Evolutionary conservation across 192 early-diverging fungal genomes (phyloP).

Genomic region (Podila clonocystis): DNA sequence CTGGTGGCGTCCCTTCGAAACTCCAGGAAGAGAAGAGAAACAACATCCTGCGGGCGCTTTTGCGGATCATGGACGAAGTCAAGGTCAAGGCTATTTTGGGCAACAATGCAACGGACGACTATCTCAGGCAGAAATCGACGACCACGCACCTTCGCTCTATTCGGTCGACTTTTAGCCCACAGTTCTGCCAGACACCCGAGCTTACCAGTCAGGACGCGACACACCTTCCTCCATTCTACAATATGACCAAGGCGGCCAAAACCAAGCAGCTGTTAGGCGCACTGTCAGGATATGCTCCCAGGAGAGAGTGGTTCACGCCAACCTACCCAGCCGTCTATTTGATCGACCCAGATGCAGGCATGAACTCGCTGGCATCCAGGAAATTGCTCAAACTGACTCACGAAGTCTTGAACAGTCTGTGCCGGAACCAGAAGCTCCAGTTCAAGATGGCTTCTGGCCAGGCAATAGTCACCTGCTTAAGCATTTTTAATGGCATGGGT

Average conservation of each 20-base stretch:
- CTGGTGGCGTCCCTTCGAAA: neutral
- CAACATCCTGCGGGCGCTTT: constrained; percentile 14
- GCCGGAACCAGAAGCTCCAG: constrained; percentile 65
- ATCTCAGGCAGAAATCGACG: constrained; percentile 63
- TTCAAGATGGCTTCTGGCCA: constrained; percentile 57
- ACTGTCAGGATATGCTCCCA: constrained; percentile 62
- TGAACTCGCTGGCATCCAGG: constrained; percentile 13
- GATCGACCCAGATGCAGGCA: constrained; percentile 51
- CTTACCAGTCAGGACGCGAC: constrained; percentile 38
- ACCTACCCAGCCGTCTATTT: constrained; percentile 63
- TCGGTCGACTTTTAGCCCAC: constrained; percentile 56
- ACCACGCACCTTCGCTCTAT: constrained; percentile 60
- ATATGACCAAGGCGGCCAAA: constrained; percentile 73
- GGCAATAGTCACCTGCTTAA: constrained; percentile 48
- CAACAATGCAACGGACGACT: constrained; percentile 60
- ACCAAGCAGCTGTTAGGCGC: constrained; percentile 60
- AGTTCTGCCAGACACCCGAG: constrained; percentile 53
- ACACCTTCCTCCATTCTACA: constrained; percentile 64
- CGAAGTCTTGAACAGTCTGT: constrained; percentile 63
- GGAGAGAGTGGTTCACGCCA: constrained; percentile 64
- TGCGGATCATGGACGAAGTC: constrained; percentile 73
- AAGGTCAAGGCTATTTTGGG: constrained; percentile 66
- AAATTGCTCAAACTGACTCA: constrained; percentile 57
- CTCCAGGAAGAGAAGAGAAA: constrained; percentile 21
- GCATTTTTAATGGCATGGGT: constrained; percentile 40